Base-by-base conservation (phyloP, 306 rosid species). In the Lotus japonicus region DNA sequence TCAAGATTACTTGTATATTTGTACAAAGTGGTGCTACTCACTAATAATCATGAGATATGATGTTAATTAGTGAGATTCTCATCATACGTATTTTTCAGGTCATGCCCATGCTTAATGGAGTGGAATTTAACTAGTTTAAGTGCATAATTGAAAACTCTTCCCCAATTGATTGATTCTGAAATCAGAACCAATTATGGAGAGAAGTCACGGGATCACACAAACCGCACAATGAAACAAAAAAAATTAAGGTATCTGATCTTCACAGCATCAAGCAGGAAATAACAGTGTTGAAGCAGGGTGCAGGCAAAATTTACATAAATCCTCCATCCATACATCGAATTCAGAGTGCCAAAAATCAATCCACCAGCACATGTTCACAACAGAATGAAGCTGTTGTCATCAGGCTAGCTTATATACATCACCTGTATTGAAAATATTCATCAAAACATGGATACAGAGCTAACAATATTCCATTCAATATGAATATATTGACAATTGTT, bases 261-360 rank as follows among this genome's bases (percentile, higher is more conserved):
- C 26, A 17, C 73, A 58, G n/a, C 66, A 42, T 68, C 63, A 10
- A 41, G 14, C 35, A 15, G 12, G 28, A 42, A 41, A 23, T 16
- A 61, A 52, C 44, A 13, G 9, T 11, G 51, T 7, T 23, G 35
- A 66, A 71, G 46, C 15, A 10, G 33, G 56, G 28, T 33, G 18
- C 51, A 55, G 52, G 19, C 48, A n/a, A 50, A 26, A 63, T 41
- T 26, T 17, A 23, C 75, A 44, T 49, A 46, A 61, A 67, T 65
- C 64, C 61, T 41, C 74, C 44, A 56, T 42, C 46, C n/a, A n/a
- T n/a, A n/a, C 61, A 19, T 44, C 26, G n/a, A 72, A 50, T 78
- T 62, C 57, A 41, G 61, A 62, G 50, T 11, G 79, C 71, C 59
- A 41, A 51, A 64, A 15, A 9, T 42, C 64, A 43, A 54, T 61